Evolutionary conservation across 371 early-diverging fungal genomes (phyloP).

Genomic region (Mortierella sp.): DNA sequence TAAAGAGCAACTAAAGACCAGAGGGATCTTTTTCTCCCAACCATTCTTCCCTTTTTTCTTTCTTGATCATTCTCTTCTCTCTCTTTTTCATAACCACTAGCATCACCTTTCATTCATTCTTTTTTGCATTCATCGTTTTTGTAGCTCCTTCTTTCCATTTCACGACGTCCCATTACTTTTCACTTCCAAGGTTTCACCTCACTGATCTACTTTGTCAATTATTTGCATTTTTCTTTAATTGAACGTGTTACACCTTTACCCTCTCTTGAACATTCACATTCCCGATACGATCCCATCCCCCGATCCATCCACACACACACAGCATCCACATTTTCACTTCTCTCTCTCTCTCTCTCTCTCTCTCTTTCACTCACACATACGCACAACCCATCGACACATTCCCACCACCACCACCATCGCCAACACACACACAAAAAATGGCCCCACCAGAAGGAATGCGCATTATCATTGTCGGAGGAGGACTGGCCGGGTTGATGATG

Average conservation of each 20-base stretch:
- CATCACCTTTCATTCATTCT: not conserved
- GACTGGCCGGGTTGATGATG: constrained; percentile 45
- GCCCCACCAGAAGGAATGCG: constrained; percentile 26
- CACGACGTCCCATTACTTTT: not conserved
- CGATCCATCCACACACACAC: constrained; percentile 4
- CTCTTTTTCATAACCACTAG: not conserved
- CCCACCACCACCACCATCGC: not conserved
- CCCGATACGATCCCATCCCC: not conserved
- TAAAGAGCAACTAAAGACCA: not conserved
- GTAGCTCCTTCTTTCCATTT: not conserved
- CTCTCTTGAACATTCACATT: no score
- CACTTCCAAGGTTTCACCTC: not conserved
- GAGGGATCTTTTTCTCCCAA: not conserved
- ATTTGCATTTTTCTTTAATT: not conserved
- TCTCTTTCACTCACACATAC: no score
- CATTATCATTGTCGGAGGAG: constrained; percentile 45
- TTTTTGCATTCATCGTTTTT: not conserved
- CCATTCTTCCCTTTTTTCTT: not conserved
- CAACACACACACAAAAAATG: constrained; percentile 11
- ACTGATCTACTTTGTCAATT: not conserved
- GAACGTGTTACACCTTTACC: not conserved
- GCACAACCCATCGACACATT: not conserved
- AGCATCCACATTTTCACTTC: not conserved
- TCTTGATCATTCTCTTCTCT: not conserved
- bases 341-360: no score